These are phyloP conservation scores for Neurospora terricola DNA, from an alignment of 495 filamentous ascomycete species.

Conservation along the genomic window DNA sequence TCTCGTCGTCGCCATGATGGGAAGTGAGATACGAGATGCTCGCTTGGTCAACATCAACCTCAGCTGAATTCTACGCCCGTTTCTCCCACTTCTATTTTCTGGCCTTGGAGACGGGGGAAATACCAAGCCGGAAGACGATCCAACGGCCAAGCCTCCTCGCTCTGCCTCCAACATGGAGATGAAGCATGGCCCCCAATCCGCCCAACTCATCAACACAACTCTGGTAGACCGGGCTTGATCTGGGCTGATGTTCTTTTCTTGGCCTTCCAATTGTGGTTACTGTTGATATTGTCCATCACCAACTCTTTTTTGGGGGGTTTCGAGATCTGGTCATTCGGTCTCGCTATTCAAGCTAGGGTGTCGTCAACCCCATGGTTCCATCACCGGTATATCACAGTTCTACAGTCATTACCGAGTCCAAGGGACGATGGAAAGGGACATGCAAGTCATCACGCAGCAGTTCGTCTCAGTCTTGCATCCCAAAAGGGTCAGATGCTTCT, in stretches of 20 bases:
- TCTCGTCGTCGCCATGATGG: not conserved
- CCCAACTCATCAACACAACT: not conserved
- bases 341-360: not conserved
- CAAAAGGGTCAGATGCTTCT: not conserved
- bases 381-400: not conserved
- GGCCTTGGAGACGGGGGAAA: not conserved
- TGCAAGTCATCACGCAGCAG: not conserved
- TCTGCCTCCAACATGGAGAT: constrained; percentile 7
- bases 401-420: not conserved
- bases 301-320: not conserved
- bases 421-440: not conserved
- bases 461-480: not conserved
- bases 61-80: not conserved
- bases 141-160: constrained; percentile 2
- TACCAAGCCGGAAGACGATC: not conserved
- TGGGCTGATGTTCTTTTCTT: not conserved
- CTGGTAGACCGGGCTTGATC: not conserved
- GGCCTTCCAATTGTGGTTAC: not conserved
- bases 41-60: not conserved
- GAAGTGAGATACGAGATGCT: not conserved
- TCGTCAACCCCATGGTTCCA: not conserved
- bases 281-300: not conserved
- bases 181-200: constrained; percentile 12
- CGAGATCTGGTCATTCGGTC: not conserved
- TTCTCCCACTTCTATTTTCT: not conserved